Base-by-base conservation (phyloP, 164 flowering plant genomes). In the Magnolia changhungtana region DNA sequence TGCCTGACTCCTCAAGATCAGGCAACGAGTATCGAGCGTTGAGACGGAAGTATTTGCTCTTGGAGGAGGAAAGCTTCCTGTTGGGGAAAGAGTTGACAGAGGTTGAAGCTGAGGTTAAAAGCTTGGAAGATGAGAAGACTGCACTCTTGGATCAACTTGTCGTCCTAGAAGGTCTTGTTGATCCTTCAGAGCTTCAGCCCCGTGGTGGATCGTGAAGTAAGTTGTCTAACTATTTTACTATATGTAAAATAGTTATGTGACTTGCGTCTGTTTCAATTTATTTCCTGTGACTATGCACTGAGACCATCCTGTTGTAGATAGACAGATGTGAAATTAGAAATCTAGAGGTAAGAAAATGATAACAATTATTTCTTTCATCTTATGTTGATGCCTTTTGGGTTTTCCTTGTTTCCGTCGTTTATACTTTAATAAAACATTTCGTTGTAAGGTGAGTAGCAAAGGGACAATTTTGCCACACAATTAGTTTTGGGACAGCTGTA, bases 91-190 rank as follows among this genome's bases (percentile, higher is more conserved):
- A 87, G 75, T 67, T 91, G 79, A 78, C 66, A 61, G 90, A 82
- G 77, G 87, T 84, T 63, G 95, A 91, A 81, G 84, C 83, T 51
- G 93, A 88, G 71, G 83, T 90, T 37, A 87, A 85, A 82, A 74
- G 69, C 58, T 87, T 95, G 75, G 96, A 93, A 81, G 85, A 88
- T 3, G 95, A 93, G 84, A 95, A 95, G 84, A 80, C 77, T 50
- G 85, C 89, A 1, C 91, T 95, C 19, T 73, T 95, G 83, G 98
- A 93, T 80, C 88, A 93, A 78, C 98, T 95, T 77, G 91, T 93
- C 50, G 97, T 93, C 78, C 80, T 95, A 73, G 98, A 95, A 87
- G 98, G 98, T 77, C 85, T 95, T 27, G 78, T 95, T 75, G 97
- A 93, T 85, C 97, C 95, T 58, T 84, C 92, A 37, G 90, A 90